Evolutionary conservation across 495 filamentous ascomycete genomes (phyloP).

Genomic region (Bacidia rubella): DNA sequence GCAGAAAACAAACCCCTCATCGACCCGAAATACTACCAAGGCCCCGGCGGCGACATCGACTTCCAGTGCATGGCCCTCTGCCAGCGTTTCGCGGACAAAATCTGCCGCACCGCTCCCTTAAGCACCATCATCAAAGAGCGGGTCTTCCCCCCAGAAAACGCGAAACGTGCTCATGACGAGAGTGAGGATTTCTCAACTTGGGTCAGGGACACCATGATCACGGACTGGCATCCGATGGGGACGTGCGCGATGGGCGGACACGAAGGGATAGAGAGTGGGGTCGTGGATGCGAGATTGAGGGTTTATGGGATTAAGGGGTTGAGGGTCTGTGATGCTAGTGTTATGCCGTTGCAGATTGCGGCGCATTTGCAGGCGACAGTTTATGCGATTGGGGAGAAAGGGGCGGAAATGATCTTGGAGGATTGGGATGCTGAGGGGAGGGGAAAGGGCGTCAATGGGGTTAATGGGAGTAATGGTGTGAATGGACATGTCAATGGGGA

Average conservation of each 20-base stretch:
- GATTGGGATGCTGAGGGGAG: constrained; percentile 14
- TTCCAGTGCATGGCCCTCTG: constrained; percentile 28
- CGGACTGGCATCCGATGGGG: constrained; percentile 37
- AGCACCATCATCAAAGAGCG: constrained; percentile 25
- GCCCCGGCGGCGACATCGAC: constrained; percentile 29
- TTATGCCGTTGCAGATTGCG: constrained; percentile 38
- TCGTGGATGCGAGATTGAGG: constrained; percentile 33
- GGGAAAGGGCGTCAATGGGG: neutral
- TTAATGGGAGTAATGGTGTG: constrained; percentile 1
- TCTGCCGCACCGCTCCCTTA: constrained; percentile 29
- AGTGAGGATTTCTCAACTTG: constrained; percentile 26
- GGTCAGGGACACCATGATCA: constrained; percentile 26
- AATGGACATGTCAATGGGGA: neutral
- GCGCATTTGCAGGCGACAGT: constrained; percentile 41
- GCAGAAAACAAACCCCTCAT: constrained; percentile 26
- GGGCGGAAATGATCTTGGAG: constrained; percentile 31
- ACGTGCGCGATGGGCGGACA: constrained; percentile 40
- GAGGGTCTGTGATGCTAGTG: constrained; percentile 41
- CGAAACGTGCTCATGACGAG: neutral
- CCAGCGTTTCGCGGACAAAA: constrained; percentile 30
- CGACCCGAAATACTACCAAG: constrained; percentile 32
- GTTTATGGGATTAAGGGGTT: constrained; percentile 36
- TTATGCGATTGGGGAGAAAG: constrained; percentile 39
- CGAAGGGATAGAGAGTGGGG: constrained; percentile 23
- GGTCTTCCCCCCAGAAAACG: constrained; percentile 25